These are phyloP conservation scores for Pythium guiyangense DNA, from an alignment of 352 stramenopile species.

Conservation along the genomic window DNA sequence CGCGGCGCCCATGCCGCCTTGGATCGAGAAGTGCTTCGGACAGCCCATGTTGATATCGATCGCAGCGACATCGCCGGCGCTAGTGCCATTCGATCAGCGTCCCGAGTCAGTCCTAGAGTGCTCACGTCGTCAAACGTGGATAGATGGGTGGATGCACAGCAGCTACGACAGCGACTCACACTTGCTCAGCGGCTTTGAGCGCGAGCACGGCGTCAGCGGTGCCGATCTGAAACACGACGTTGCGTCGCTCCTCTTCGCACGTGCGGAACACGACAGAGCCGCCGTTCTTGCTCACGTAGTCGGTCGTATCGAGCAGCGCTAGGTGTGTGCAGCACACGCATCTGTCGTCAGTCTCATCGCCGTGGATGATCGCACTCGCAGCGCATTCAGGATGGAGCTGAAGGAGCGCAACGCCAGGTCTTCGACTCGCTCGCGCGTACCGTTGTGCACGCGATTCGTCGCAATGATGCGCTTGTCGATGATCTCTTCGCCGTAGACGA, in stretches of 20 bases:
- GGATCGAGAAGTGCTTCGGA: conserved; percentile 91
- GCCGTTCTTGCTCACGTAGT: conserved; percentile 87
- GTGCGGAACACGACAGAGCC: conserved; percentile 87
- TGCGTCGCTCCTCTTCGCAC: conserved; percentile 68
- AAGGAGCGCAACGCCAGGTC: no score
- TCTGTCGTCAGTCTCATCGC: no score
- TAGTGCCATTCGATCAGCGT: no score
- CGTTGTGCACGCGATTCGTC: conserved; percentile 80
- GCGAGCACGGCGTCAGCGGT: conserved; percentile 60
- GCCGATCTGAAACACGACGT: no score
- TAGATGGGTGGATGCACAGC: no score
- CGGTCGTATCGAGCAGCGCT: conserved; percentile 87
- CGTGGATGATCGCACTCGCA: no score
- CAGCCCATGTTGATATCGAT: conserved; percentile 96
- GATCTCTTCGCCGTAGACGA: conserved; percentile 95
- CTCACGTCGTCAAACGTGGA: no score
- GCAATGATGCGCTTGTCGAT: conserved; percentile 92
- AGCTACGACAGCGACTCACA: no score
- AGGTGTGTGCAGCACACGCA: conserved; percentile 73
- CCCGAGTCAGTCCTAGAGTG: no score
- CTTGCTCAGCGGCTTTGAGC: conserved; percentile 67
- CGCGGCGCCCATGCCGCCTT: conserved; percentile 90
- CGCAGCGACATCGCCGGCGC: conserved; percentile 80
- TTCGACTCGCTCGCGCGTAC: conserved; percentile 20
- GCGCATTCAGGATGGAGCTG: no score